Percentiles rank a stretch among this genome's conserved stretches.
phyloP scores from a whole-genome alignment of 2,329 filamentous ascomycete species.

The Neopestalotiopsis sp. region DNA sequence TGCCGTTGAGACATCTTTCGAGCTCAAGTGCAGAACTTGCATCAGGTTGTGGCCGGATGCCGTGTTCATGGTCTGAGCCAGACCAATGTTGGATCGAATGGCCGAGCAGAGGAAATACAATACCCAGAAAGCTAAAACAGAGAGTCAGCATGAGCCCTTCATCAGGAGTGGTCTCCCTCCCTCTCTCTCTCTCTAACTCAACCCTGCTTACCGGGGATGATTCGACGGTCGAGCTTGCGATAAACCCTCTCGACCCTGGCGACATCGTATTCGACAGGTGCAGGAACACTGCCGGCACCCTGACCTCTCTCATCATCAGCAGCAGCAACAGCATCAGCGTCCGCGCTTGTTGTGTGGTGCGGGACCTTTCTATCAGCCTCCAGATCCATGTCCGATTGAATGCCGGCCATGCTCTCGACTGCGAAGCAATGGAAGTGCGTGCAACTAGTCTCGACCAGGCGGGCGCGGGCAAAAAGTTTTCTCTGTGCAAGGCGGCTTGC shows the following conservation, averaged over 20 bases:
- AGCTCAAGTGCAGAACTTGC: slow-evolving; percentile 69
- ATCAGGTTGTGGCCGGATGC: slow-evolving; percentile 75
- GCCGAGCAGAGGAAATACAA: slow-evolving; percentile 93
- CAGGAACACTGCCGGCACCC: slow-evolving; percentile 17
- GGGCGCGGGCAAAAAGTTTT: neutral
- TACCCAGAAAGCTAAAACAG: slow-evolving; percentile 74
- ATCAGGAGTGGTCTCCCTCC: neutral
- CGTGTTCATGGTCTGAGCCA: slow-evolving; percentile 93
- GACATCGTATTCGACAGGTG: slow-evolving; percentile 44
- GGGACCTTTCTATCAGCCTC: slow-evolving; percentile 40
- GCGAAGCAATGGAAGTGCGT: slow-evolving; percentile 57
- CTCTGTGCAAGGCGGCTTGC: neutral
- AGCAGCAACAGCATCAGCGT: slow-evolving; percentile 24
- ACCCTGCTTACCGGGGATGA: slow-evolving; percentile 58
- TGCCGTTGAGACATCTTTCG: slow-evolving; percentile 82
- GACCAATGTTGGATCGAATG: slow-evolving; percentile 88
- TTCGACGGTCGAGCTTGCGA: slow-evolving; percentile 61
- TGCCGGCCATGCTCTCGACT: slow-evolving; percentile 52
- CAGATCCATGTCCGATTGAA: slow-evolving; percentile 24
- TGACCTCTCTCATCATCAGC: slow-evolving; percentile 20
- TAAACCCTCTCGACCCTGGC: slow-evolving; percentile 62
- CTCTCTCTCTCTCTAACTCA: too few relatives aligned
- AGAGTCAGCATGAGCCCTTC: neutral
- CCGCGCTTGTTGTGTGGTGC: slow-evolving; percentile 23
- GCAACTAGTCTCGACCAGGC: slow-evolving; percentile 51